Evolutionary conservation across 164 flowering plant genomes (phyloP).

Genomic region (Stephania japonica): DNA sequence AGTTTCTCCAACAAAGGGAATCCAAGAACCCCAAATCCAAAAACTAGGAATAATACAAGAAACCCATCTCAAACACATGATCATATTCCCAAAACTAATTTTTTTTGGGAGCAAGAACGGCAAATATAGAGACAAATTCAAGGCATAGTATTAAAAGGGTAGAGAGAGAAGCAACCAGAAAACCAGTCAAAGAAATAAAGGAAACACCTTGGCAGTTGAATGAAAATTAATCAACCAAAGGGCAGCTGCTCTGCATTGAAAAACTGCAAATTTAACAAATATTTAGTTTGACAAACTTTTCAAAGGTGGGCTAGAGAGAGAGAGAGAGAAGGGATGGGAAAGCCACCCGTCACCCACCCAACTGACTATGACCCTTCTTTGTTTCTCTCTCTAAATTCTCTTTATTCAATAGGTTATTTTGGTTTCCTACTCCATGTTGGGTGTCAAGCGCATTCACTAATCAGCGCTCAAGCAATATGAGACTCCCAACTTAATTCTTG

Average conservation of each 20-base stretch:
- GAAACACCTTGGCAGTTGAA: background rate
- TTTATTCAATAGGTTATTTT: too few species aligned
- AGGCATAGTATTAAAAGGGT: background rate
- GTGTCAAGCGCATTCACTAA: too few species aligned
- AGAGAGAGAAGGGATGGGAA: background rate
- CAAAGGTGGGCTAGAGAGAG: background rate
- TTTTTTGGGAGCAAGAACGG: background rate
- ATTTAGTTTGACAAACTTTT: background rate
- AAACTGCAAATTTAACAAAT: background rate
- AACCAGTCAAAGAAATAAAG: background rate
- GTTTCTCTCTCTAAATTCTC: background rate
- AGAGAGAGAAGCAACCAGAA: background rate
- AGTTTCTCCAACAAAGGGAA: constrained; percentile 1
- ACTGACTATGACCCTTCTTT: background rate
- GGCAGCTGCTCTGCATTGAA: background rate
- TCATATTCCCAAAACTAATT: background rate
- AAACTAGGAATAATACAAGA: background rate
- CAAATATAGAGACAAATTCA: background rate
- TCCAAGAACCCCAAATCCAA: background rate
- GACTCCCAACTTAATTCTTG: too few species aligned
- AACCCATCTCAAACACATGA: constrained; percentile 6
- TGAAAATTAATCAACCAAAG: background rate
- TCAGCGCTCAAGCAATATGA: too few species aligned
- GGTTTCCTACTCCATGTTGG: too few species aligned
- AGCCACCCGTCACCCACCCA: constrained; percentile 1